Evolutionary conservation across 2,329 filamentous ascomycete species (phyloP).

Genomic region (Teratosphaeria destructans): DNA sequence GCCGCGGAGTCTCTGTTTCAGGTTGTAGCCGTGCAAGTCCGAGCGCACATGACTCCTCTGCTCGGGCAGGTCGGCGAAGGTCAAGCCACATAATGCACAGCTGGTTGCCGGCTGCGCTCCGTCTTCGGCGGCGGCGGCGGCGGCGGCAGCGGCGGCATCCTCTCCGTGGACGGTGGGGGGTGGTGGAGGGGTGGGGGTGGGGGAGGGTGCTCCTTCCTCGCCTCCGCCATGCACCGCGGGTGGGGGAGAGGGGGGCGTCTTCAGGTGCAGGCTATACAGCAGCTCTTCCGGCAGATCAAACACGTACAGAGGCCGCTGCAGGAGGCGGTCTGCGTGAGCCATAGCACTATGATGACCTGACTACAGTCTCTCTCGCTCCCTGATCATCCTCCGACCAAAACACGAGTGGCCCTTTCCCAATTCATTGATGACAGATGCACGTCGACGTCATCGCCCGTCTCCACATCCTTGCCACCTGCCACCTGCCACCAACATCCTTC

Average conservation of each 20-base stretch:
- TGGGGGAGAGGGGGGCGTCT: slow-evolving; percentile 33
- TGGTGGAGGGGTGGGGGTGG: neutral
- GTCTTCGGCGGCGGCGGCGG: slow-evolving; percentile 27
- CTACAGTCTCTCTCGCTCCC: neutral
- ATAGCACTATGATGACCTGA: neutral
- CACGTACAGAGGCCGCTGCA: slow-evolving; percentile 43
- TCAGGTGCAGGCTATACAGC: slow-evolving; percentile 54
- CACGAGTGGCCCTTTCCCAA: no score
- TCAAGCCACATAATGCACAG: slow-evolving; percentile 68
- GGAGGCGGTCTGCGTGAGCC: slow-evolving; percentile 12
- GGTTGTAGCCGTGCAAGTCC: slow-evolving; percentile 86
- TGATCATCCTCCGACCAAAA: neutral
- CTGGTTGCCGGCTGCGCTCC: slow-evolving; percentile 53
- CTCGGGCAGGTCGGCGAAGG: slow-evolving; percentile 63
- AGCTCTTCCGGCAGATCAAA: slow-evolving; percentile 74
- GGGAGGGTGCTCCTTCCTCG: slow-evolving; percentile 13
- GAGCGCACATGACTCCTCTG: slow-evolving; percentile 80
- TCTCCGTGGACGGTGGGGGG: slow-evolving; percentile 14
- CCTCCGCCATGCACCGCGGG: slow-evolving; percentile 6
- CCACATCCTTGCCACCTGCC: neutral
- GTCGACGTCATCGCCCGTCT: neutral
- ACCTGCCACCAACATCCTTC: no score
- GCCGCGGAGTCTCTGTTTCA: slow-evolving; percentile 81
- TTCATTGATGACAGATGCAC: no score
- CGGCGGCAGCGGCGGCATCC: slow-evolving; percentile 9